These are phyloP conservation scores for Fusarium longipes DNA, from an alignment of 2,329 filamentous ascomycete species.

Conservation along the genomic window DNA sequence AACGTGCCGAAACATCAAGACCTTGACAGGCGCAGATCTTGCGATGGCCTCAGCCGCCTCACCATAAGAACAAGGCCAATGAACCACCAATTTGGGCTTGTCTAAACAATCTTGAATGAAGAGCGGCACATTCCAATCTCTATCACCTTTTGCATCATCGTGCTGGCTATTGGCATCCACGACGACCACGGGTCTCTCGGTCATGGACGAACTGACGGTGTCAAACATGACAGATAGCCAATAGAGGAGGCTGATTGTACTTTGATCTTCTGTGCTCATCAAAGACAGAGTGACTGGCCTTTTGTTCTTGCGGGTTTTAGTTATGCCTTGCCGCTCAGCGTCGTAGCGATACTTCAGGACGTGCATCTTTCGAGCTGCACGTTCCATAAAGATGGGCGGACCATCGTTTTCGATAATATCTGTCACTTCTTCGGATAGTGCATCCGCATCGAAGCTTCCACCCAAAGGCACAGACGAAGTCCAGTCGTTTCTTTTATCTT, in stretches of 20 bases:
- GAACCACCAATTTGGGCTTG: slow-evolving; percentile 29
- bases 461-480: not conserved
- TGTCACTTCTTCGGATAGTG: slow-evolving; percentile 15
- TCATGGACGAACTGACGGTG: slow-evolving; percentile 65
- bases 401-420: slow-evolving; percentile 39
- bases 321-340: slow-evolving; percentile 29
- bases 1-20: slow-evolving; percentile 66
- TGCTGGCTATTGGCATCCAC: slow-evolving; percentile 54
- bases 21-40: slow-evolving; percentile 67
- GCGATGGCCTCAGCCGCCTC: slow-evolving; percentile 60
- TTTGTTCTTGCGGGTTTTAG: slow-evolving; percentile 7
- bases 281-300: not conserved
- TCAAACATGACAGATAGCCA: slow-evolving; percentile 71
- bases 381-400: slow-evolving; percentile 38
- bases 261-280: slow-evolving; percentile 41
- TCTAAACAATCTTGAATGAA: slow-evolving; percentile 26
- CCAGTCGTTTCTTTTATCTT: not conserved
- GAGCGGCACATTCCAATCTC: slow-evolving; percentile 14
- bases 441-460: not conserved
- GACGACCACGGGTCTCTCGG: slow-evolving; percentile 50
- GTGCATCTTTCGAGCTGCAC: slow-evolving; percentile 43
- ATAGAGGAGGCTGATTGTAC: slow-evolving; percentile 65
- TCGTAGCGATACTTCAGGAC: slow-evolving; percentile 40
- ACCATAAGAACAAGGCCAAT: slow-evolving; percentile 66
- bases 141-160: slow-evolving; percentile 32